These are phyloP conservation scores for Daedaleopsis nitida DNA, from an alignment of 768 basidiomycete genomes.

Conservation along the genomic window DNA sequence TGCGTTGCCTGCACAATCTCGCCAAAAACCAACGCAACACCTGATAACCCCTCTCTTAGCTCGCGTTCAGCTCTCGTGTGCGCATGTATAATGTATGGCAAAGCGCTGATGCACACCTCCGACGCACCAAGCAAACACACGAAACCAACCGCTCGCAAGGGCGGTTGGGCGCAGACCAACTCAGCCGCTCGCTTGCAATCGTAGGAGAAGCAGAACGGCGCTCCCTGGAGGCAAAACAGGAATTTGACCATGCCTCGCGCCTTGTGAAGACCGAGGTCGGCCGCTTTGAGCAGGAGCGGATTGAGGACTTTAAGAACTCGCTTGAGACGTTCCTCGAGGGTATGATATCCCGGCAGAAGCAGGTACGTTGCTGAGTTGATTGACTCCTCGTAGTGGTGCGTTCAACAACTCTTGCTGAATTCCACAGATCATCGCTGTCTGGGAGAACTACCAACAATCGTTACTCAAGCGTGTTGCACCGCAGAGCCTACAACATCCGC, in stretches of 20 bases:
- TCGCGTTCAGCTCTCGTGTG: constrained; percentile 87
- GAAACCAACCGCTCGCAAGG: constrained; percentile 85
- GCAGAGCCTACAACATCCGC: constrained; percentile 9
- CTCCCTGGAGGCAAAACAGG: constrained; percentile 79
- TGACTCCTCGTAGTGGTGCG: neutral
- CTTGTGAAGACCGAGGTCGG: constrained; percentile 88
- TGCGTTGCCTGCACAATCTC: constrained; percentile 38
- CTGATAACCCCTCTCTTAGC: constrained; percentile 40
- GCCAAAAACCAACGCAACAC: neutral
- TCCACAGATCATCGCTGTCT: constrained; percentile 67
- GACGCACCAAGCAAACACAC: constrained; percentile 71
- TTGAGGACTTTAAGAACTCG: constrained; percentile 89
- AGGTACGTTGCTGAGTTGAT: constrained; percentile 20
- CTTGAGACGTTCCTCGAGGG: constrained; percentile 85
- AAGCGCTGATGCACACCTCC: constrained; percentile 70
- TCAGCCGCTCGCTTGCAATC: constrained; percentile 73
- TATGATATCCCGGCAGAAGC: constrained; percentile 81
- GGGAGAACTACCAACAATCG: constrained; percentile 82
- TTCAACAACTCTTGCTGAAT: neutral
- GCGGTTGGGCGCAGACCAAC: constrained; percentile 65
- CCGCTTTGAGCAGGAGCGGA: constrained; percentile 89
- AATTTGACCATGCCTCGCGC: constrained; percentile 87
- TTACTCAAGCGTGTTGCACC: constrained; percentile 53
- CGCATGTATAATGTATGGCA: constrained; percentile 85
- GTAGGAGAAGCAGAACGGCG: constrained; percentile 90